Evolutionary conservation across 768 basidiomycete species (phyloP), one percentile per base, ranked within the genome.

Genomic region (Hygrophorus pudorinus): DNA sequence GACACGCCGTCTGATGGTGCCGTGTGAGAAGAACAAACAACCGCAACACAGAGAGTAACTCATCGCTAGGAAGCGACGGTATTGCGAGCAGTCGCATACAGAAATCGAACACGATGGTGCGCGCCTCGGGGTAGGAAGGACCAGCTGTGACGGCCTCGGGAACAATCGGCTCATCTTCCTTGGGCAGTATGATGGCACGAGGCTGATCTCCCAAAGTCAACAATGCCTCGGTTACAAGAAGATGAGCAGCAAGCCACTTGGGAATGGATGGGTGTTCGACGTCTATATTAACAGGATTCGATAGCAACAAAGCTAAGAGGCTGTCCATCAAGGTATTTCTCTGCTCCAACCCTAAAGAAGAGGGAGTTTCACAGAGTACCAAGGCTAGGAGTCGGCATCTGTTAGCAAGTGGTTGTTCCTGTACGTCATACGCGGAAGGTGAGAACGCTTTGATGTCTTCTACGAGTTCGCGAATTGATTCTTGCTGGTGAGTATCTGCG

Each of bases 311-410:
- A 2, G 78, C 78, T 14, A 90, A 61, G 17, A 90, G 65, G 46
- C 71, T 69, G 38, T 82, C 79, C 75, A 89, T 77, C 46, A 89
- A 64, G 3, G 61, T 65, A 44, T 71, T 70, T 41, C 74, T 70
- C 31, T 79, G 67, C 35, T 75, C 70, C 44, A 67, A 59, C 42
- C 70, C 67, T 31, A 81, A 65, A 3, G 81, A 69, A 1, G 77
- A 73, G 0, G 80, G 76, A 2, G 76, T 74, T 56, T 93, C 90
- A 51, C 78, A 79, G 16, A 91, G 67, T 10, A 93, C 78, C 29
- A 94, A 66, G 5, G 91, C 91, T 24, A 96, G 71, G 5, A 98
- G 70, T 40, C 91, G 84, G 49, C 88, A 86, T 20, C 93, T 72
- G 42, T 86, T 85, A 10, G 84, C 78, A 21, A 94, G 66, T 0